Base-by-base conservation (phyloP, 352 stramenopile species). In the Pythium volutum region DNA sequence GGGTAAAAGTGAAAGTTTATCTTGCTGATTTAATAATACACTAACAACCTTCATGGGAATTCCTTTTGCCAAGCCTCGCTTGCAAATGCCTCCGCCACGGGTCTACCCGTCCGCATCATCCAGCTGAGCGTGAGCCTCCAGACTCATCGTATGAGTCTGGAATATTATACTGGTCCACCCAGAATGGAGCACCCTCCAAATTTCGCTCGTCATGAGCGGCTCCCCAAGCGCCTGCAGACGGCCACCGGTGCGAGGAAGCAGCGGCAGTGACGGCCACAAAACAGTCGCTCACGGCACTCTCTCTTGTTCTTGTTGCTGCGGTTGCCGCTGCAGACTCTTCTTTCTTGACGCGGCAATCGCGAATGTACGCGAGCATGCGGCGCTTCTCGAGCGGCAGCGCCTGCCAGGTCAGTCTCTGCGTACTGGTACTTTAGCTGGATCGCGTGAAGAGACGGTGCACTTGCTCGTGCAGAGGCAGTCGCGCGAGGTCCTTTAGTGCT, bases 341-440 rank as follows among this genome's bases (percentile, higher is more conserved):
- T 31, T 81, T 76, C 65, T 81, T 87, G 29, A 82, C 71, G 45
- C 64, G 64, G 27, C 64, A 58, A 29, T 71, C 58, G 47, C 84
- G 82, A 56, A 95, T 95, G 66, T 95, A 95, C 38, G 75, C 64
- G 42, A 95, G 72, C 79, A 95, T 91, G 53, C 73, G 72, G 46
- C 81, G 75, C 72, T 95, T 95, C 59, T 89, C 82, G 6, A 92
- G 51, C 8, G 86, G 77, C 52, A 95, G 54, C 27, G 63, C 72
- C 71, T 81, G 91, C 86, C 86, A 95, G 50, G 82, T 81, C 18
- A 66, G 86, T 95, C 79, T 93, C 80, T 49, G 82, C 89, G 70
- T 95, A 95, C 20, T 84, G 84, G 53, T 95, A 95, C 47, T 83
- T 71, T 48, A 75, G 66, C 67, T 92, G 75, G 50, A 95, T 95